Conservation (phyloP, 108 stramenopile genomes). For the Seminavis robusta region DNA sequence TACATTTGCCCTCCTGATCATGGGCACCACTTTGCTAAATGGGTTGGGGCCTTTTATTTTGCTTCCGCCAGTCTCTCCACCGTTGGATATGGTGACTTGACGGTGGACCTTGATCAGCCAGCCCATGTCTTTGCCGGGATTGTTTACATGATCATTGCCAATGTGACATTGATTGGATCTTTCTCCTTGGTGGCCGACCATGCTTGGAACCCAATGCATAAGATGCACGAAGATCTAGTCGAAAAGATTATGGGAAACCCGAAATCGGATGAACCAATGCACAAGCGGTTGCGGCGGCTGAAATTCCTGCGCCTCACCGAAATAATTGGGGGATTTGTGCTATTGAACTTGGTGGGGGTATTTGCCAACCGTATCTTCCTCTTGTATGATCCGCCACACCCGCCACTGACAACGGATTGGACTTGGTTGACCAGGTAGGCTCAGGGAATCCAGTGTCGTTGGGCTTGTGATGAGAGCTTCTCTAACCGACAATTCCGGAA, state of each 20-base stretch:
- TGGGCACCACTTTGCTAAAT: slow-evolving; percentile 1
- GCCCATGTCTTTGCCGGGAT: slow-evolving; percentile 43
- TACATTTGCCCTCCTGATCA: slow-evolving; percentile 20
- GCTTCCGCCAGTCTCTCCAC: slow-evolving; percentile 40
- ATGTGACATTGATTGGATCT: slow-evolving; percentile 29
- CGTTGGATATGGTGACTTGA: slow-evolving; percentile 52
- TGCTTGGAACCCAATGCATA: slow-evolving; percentile 15
- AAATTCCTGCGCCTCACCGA: slow-evolving; percentile 20
- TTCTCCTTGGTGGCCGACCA: slow-evolving; percentile 25
- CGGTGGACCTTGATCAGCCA: slow-evolving; percentile 10
- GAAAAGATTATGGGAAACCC: background rate
- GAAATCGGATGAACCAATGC: slow-evolving; percentile 25
- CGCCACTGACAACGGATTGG: no score
- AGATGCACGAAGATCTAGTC: background rate
- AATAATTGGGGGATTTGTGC: slow-evolving; percentile 25
- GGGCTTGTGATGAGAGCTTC: no score
- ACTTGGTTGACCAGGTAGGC: slow-evolving; percentile 50
- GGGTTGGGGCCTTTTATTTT: slow-evolving; percentile 37
- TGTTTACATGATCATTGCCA: slow-evolving; percentile 43
- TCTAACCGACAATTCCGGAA: no score
- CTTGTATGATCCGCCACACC: background rate
- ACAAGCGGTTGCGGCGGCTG: slow-evolving; percentile 23
- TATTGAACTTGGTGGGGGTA: slow-evolving; percentile 37
- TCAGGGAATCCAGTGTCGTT: no score
- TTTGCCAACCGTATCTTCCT: slow-evolving; percentile 23